Base-by-base conservation (phyloP, 192 early-diverging fungal species). In the Coemansia sp. region DNA sequence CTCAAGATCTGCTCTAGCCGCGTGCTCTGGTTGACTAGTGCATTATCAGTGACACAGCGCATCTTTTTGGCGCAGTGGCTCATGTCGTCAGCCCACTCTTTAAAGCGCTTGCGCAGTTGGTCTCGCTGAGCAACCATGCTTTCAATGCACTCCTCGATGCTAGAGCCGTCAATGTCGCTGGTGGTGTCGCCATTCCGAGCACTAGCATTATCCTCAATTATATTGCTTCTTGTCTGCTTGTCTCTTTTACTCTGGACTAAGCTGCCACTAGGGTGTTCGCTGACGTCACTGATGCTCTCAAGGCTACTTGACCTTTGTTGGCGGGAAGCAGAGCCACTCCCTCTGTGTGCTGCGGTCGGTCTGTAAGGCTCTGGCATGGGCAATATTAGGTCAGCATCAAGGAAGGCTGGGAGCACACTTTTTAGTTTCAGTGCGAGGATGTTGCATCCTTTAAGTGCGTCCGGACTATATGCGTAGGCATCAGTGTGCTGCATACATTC, bases 11-110 rank as follows among this genome's bases (percentile, higher is more conserved):
- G 50, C 48, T 80, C 77, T 37, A 80, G 69, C 20, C 66, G 62
- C 45, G 56, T 60, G 60, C 73, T 80, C 40, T 80, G 72, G 46
- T 80, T 80, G 37, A 80, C 77, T 23, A 80, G 73, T 2, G 77
- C 69, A 16, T 80, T 80, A 45, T 80, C 77, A 2, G 77, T 71
- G 24, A 74, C 38, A 39, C 63, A 43, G 8, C 71, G 60, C 23
- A 80, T 59, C 36, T 45, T 63, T 34, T 55, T 63, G 18, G 73
- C 48, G 9, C 71, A 50, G 9, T 63, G 38, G 20, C 61, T 69
- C 7, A 79, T 62, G 21, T 64, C 45, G 33, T 57, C 58, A 1
- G 77, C 62, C 77, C 77, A 79, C 33, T 67, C 68, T 59, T 80
- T 80, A 53, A 80, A 80, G 48, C 77, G 72, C 62, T 45, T 67